A percentile compares a stretch with the other conserved stretches of the same genome.
phyloP scores from a whole-genome alignment of 1,284 basidiomycete genomes.

The Cerioporus squamosus region DNA sequence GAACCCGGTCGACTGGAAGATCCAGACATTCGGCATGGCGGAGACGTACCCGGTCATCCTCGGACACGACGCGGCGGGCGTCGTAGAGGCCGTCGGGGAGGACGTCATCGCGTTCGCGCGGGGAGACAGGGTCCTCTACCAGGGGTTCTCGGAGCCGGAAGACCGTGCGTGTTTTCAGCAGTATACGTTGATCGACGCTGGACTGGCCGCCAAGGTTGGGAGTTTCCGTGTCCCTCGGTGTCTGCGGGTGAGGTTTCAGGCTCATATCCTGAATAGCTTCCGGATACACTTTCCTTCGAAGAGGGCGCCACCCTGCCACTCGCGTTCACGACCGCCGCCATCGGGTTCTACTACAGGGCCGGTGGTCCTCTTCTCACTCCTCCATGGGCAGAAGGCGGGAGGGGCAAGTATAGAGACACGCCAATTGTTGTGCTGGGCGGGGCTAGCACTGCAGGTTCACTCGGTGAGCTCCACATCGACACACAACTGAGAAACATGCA shows the following conservation, averaged over 20 bases:
- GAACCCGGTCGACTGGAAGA: conserved; percentile 49
- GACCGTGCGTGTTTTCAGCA: conserved; percentile 37
- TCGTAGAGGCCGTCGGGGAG: conserved; percentile 43
- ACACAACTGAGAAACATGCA: too few species aligned
- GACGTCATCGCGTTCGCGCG: conserved; percentile 38
- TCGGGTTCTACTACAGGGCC: too few species aligned
- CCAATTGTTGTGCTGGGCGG: conserved; percentile 42
- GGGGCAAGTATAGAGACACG: conserved; percentile 34
- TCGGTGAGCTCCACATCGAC: too few species aligned
- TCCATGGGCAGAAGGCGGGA: conserved; percentile 30
- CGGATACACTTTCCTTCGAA: conserved; percentile 24
- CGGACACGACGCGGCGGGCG: conserved; percentile 50
- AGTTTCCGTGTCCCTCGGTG: too few species aligned
- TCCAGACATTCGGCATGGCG: conserved; percentile 37
- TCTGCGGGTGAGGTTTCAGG: too few species aligned
- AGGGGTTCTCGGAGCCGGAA: conserved; percentile 22
- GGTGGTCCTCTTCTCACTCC: not conserved
- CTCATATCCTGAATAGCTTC: conserved; percentile 23
- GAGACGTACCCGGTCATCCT: conserved; percentile 44
- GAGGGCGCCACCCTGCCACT: conserved; percentile 10
- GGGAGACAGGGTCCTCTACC: conserved; percentile 47
- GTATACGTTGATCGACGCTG: conserved; percentile 32
- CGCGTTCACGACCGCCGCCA: conserved; percentile 16
- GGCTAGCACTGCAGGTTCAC: conserved; percentile 1
- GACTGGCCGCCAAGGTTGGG: conserved; percentile 33